Evolutionary conservation across 768 basidiomycete genomes (phyloP).

Genomic region (button mushroom (Agaricus bisporus)): DNA sequence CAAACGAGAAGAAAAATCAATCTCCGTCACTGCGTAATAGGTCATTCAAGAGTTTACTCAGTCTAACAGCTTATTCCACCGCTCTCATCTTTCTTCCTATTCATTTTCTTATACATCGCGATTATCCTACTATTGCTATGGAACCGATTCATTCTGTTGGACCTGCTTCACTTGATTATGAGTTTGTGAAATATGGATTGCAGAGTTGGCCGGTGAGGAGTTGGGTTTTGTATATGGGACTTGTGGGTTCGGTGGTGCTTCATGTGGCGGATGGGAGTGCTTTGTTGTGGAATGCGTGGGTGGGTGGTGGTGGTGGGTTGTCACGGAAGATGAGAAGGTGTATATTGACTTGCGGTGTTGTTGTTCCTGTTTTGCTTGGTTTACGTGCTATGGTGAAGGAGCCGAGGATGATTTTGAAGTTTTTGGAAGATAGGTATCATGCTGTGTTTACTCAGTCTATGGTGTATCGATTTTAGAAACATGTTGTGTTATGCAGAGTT

Average conservation of each 20-base stretch:
- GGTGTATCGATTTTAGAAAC: neutral
- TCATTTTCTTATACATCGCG: conserved; percentile 66
- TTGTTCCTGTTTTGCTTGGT: conserved; percentile 51
- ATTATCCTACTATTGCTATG: conserved; percentile 38
- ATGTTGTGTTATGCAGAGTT: neutral
- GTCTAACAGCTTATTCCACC: conserved; percentile 57
- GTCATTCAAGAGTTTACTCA: conserved; percentile 38
- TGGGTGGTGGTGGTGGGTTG: conserved; percentile 22
- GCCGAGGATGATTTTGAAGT: conserved; percentile 49
- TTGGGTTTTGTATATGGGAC: conserved; percentile 55
- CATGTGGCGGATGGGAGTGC: conserved; percentile 61
- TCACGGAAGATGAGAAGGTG: conserved; percentile 18
- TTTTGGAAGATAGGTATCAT: conserved; percentile 42
- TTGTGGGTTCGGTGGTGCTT: conserved; percentile 48
- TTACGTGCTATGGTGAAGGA: conserved; percentile 49
- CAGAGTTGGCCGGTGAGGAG: conserved; percentile 55
- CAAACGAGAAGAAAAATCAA: conserved; percentile 14
- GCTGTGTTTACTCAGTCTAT: conserved; percentile 31
- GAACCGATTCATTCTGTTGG: conserved; percentile 53
- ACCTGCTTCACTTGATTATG: conserved; percentile 76
- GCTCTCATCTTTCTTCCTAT: conserved; percentile 56
- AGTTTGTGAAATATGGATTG: conserved; percentile 74
- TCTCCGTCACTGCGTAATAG: conserved; percentile 9
- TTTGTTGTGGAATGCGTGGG: conserved; percentile 46
- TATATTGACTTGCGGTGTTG: conserved; percentile 27